phyloP scores from a whole-genome alignment of 305 asterid genomes.

The Solanum hybrid region DNA sequence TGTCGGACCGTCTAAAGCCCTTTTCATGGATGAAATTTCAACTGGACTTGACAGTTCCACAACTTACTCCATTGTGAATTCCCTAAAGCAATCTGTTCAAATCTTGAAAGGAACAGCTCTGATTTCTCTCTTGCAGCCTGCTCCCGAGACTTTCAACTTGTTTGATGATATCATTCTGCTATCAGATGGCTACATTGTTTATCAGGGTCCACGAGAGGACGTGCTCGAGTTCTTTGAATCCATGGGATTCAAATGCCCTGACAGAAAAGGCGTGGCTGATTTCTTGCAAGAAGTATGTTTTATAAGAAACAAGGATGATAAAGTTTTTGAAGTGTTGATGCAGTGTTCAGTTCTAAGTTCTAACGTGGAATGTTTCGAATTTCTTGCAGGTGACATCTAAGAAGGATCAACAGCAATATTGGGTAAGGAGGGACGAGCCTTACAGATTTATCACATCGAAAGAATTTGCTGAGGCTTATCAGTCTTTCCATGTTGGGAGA shows the following conservation, averaged over 20 bases:
- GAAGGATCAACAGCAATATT: constrained; percentile 12
- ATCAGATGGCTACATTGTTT: constrained; percentile 37
- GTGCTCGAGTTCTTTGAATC: constrained; percentile 32
- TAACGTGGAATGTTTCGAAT: background rate
- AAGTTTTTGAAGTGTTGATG: background rate
- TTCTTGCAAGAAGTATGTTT: constrained; percentile 30
- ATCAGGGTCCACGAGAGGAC: constrained; percentile 35
- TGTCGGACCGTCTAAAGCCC: constrained; percentile 41
- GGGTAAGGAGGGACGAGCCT: background rate
- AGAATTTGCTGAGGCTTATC: constrained; percentile 13
- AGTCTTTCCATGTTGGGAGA: constrained; percentile 11
- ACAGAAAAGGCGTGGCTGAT: constrained; percentile 38
- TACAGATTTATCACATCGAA: constrained; percentile 2
- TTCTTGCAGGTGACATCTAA: constrained; percentile 10
- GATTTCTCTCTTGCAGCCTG: constrained; percentile 44
- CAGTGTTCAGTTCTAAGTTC: background rate
- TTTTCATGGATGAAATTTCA: constrained; percentile 46
- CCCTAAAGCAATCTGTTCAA: constrained; percentile 26
- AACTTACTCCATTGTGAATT: constrained; percentile 33
- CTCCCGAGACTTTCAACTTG: constrained; percentile 39
- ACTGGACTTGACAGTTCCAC: constrained; percentile 47
- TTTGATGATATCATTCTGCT: constrained; percentile 37
- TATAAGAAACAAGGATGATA: background rate
- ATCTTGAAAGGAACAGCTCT: constrained; percentile 37
- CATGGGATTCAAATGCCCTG: constrained; percentile 41